phyloP scores from a whole-genome alignment of 495 filamentous ascomycete genomes.

The Penicilliopsis zonata region DNA sequence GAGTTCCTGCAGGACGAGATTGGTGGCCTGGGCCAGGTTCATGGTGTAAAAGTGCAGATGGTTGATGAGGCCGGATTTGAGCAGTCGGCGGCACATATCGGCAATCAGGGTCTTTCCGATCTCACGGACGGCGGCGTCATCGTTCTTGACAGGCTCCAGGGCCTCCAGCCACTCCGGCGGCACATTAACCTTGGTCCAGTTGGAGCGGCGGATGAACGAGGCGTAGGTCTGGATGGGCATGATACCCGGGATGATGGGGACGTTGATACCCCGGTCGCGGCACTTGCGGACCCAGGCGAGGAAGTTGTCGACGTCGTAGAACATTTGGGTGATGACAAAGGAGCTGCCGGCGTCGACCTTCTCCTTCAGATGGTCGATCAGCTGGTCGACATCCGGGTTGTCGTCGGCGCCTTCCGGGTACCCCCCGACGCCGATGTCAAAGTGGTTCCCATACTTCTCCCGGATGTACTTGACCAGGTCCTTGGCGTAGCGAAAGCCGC shows the following conservation, averaged over 20 bases:
- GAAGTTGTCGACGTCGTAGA: conserved; percentile 95
- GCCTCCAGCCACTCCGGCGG: conserved; percentile 69
- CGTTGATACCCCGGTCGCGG: conserved; percentile 68
- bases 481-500: conserved; percentile 82
- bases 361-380: conserved; percentile 92
- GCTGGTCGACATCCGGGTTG: conserved; percentile 66
- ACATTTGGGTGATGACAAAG: conserved; percentile 98
- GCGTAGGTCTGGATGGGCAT: conserved; percentile 98
- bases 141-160: conserved; percentile 90
- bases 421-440: conserved; percentile 94
- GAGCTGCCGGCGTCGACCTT: conserved; percentile 92
- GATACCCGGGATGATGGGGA: conserved; percentile 93
- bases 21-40: conserved; percentile 92
- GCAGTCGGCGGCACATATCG: conserved; percentile 76
- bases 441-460: conserved; percentile 81
- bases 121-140: conserved; percentile 85
- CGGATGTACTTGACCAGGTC: conserved; percentile 93
- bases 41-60: conserved; percentile 99
- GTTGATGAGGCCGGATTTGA: conserved; percentile 68
- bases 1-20: conserved; percentile 85
- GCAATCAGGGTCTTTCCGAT: conserved; percentile 85
- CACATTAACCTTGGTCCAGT: conserved; percentile 75
- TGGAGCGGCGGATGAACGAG: conserved; percentile 77
- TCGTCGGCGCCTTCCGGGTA: conserved; percentile 97
- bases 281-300: conserved; percentile 79